A percentile compares a stretch with the other conserved stretches of the same genome.
Conservation (phyloP, 352 stramenopile species). For the Phytophthora pluvialis region DNA sequence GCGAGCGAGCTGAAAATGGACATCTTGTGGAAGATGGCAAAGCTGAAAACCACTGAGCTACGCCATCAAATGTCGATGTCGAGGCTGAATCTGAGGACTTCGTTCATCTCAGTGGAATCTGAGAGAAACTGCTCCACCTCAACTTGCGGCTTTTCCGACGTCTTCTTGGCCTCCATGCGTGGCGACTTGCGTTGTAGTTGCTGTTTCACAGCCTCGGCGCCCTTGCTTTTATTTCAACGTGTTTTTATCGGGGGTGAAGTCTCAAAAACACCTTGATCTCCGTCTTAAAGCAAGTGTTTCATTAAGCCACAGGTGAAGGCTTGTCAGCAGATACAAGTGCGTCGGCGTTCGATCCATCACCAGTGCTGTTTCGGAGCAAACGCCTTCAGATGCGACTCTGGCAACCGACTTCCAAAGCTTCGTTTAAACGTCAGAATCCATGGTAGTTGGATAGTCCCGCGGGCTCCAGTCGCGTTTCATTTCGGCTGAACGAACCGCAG, state of each 20-base stretch:
- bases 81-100: not conserved
- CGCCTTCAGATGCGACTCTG: conserved; percentile 24
- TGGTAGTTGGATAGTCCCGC: conserved; percentile 25
- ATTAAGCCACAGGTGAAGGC: not conserved
- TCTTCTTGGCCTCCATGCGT: not conserved
- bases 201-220: not conserved
- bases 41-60: too few species aligned
- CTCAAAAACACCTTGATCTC: not conserved
- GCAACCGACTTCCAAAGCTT: conserved; percentile 47
- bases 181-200: not conserved
- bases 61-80: not conserved
- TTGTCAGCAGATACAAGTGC: conserved; percentile 14
- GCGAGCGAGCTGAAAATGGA: too few species aligned
- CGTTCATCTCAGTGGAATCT: not conserved
- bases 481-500: too few species aligned
- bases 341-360: conserved; percentile 19
- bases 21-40: too few species aligned
- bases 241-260: not conserved
- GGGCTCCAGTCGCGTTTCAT: conserved; percentile 18
- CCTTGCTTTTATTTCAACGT: not conserved
- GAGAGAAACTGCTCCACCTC: not conserved
- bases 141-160: not conserved
- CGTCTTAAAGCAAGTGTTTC: not conserved
- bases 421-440: conserved; percentile 32
- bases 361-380: conserved; percentile 38